These are phyloP conservation scores for Eleusine coracana DNA, from an alignment of 176 grass and related monocot genomes.

Conservation along the genomic window DNA sequence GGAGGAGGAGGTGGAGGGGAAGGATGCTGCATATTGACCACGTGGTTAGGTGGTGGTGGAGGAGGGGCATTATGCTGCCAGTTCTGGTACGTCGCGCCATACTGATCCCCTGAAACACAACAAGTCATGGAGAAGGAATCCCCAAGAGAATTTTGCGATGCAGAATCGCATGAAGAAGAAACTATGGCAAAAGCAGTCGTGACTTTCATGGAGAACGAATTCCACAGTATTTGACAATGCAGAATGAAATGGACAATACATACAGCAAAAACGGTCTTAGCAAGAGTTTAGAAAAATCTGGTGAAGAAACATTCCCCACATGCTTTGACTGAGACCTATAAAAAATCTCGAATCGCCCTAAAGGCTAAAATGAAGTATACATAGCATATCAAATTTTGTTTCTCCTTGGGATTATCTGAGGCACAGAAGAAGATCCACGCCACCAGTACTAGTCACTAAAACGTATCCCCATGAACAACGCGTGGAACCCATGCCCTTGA, in stretches of 20 bases:
- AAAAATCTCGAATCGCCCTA: no score
- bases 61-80: slow-evolving; percentile 76
- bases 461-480: not conserved
- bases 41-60: slow-evolving; percentile 66
- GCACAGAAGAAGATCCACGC: not conserved
- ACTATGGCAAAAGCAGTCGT: not conserved
- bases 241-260: slow-evolving; percentile 19
- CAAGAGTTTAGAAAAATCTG: not conserved
- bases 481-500: not conserved
- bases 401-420: not conserved
- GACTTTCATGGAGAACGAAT: not conserved
- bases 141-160: not conserved
- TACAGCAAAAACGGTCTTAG: not conserved
- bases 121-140: not conserved
- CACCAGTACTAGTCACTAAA: not conserved
- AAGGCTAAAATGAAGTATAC: no score
- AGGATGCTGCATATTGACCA: slow-evolving; percentile 60
- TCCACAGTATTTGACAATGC: not conserved
- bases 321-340: not conserved
- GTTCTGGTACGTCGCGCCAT: slow-evolving; percentile 67
- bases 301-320: not conserved
- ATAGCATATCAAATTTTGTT: not conserved
- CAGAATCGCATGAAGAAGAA: slow-evolving; percentile 15
- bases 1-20: slow-evolving; percentile 48
- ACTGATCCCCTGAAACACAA: slow-evolving; percentile 65